phyloP scores from a whole-genome alignment of 192 early-diverging fungal genomes.

The Backusella sp. region DNA sequence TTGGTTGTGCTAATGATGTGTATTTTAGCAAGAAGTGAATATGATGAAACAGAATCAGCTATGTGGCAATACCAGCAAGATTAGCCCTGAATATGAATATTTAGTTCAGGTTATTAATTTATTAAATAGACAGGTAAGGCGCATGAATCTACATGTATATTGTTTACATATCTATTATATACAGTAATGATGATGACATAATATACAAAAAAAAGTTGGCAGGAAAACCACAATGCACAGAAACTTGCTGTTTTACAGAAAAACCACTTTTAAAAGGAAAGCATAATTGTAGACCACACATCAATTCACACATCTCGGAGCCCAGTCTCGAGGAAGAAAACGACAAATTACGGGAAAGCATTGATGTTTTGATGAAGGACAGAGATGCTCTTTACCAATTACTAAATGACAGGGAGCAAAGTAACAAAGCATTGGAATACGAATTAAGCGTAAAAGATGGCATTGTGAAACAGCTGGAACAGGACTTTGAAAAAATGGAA shows the following conservation, averaged over 20 bases:
- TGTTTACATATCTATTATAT: background rate
- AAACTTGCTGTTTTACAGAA: conserved; percentile 38
- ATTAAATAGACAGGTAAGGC: conserved; percentile 36
- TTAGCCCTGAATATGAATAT: conserved; percentile 45
- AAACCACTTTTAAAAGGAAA: conserved; percentile 24
- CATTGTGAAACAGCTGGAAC: conserved; percentile 38
- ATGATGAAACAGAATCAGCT: conserved; percentile 26
- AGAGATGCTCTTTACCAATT: conserved; percentile 24
- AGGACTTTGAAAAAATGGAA: conserved; percentile 38
- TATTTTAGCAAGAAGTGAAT: conserved; percentile 27
- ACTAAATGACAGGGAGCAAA: conserved; percentile 34
- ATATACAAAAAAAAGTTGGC: conserved; percentile 13
- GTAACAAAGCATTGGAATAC: conserved; percentile 29
- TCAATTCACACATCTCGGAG: conserved; percentile 25
- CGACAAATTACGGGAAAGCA: conserved; percentile 13
- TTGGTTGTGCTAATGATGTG: background rate
- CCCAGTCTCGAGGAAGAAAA: conserved; percentile 27
- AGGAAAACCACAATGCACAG: conserved; percentile 27
- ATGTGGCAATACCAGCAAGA: conserved; percentile 22
- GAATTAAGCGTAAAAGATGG: conserved; percentile 37
- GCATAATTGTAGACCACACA: conserved; percentile 37
- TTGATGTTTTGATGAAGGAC: conserved; percentile 19
- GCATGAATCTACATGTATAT: background rate
- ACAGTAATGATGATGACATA: background rate
- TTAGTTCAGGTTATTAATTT: conserved; percentile 41